A percentile compares a stretch with the other conserved stretches of the same genome.
Conservation (phyloP, 768 basidiomycete species). For the Suillus occidentalis region DNA sequence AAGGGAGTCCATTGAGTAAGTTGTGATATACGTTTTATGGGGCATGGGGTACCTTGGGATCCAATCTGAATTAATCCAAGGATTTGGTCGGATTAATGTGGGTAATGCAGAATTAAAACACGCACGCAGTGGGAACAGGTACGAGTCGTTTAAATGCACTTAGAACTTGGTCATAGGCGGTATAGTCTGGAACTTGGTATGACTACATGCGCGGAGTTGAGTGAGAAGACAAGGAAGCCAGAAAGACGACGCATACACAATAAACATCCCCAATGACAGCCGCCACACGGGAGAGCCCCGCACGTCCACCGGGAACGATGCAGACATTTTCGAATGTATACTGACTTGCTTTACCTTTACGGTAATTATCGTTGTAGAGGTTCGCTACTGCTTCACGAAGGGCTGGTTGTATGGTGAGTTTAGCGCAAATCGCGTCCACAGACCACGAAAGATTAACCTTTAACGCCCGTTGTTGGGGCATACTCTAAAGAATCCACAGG, state of each 20-base stretch:
- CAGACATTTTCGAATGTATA: constrained; percentile 94
- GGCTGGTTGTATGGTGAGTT: constrained; percentile 37
- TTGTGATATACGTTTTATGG: not conserved
- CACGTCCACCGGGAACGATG: constrained; percentile 91
- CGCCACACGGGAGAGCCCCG: constrained; percentile 87
- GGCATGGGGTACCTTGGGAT: constrained; percentile 39
- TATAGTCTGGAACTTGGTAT: constrained; percentile 92
- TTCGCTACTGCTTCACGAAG: constrained; percentile 89
- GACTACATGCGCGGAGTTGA: constrained; percentile 43
- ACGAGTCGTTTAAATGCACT: constrained; percentile 87
- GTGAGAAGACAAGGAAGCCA: not conserved
- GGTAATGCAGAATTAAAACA: constrained; percentile 13
- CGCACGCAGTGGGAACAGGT: constrained; percentile 86
- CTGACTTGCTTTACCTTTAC: constrained; percentile 75
- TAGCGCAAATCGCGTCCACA: constrained; percentile 2
- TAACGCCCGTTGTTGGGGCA: constrained; percentile 91
- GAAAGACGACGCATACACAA: constrained; percentile 45
- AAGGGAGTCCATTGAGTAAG: constrained; percentile 9
- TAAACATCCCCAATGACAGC: constrained; percentile 92
- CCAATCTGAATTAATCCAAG: constrained; percentile 35
- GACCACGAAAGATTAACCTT: constrained; percentile 43
- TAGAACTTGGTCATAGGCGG: constrained; percentile 82
- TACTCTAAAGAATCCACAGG: constrained; percentile 81
- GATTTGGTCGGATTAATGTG: constrained; percentile 7
- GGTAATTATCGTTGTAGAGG: constrained; percentile 86